Evolutionary conservation across 345 rosid genomes (phyloP).

Genomic region (Citrus hindsii): DNA sequence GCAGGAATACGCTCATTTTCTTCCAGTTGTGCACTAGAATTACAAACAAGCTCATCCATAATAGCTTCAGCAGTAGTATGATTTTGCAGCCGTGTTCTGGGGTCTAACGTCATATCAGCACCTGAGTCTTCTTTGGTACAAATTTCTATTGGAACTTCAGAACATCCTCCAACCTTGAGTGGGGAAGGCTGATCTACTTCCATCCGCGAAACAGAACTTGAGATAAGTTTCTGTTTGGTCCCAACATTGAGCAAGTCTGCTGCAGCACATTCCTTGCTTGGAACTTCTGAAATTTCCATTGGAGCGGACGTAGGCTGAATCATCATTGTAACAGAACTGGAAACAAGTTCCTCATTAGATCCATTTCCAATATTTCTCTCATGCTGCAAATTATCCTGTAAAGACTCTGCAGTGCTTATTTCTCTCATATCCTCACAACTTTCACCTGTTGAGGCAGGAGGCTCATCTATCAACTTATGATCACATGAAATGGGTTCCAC

Average conservation of each 20-base stretch:
- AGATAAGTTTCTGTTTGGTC: conserved; percentile 24
- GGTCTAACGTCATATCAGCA: conserved; percentile 11
- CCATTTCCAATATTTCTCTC: conserved; percentile 1
- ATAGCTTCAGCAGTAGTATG: background rate
- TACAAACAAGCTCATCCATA: conserved; percentile 11
- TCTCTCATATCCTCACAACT: conserved; percentile 24
- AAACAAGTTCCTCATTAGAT: conserved; percentile 1
- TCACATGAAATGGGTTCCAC: conserved; percentile 2
- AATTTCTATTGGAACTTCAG: conserved; percentile 9
- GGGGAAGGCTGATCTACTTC: conserved; percentile 24
- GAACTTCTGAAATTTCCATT: conserved; percentile 22
- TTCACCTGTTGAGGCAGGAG: conserved; percentile 13
- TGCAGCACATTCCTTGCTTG: conserved; percentile 6
- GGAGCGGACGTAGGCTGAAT: conserved; percentile 3
- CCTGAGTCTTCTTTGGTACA: conserved; percentile 24
- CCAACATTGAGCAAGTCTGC: conserved; percentile 13
- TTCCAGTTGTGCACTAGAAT: conserved; percentile 7
- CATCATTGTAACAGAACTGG: conserved; percentile 2
- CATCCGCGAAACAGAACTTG: conserved; percentile 17
- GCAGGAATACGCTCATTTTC: conserved; percentile 7
- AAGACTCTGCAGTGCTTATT: conserved; percentile 18
- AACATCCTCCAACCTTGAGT: conserved; percentile 14
- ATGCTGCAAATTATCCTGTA: conserved; percentile 21
- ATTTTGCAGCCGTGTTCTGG: background rate
- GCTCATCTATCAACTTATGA: conserved; percentile 7